Conservation (phyloP, 305 asterid genomes). For the Fraxinus albicans region DNA sequence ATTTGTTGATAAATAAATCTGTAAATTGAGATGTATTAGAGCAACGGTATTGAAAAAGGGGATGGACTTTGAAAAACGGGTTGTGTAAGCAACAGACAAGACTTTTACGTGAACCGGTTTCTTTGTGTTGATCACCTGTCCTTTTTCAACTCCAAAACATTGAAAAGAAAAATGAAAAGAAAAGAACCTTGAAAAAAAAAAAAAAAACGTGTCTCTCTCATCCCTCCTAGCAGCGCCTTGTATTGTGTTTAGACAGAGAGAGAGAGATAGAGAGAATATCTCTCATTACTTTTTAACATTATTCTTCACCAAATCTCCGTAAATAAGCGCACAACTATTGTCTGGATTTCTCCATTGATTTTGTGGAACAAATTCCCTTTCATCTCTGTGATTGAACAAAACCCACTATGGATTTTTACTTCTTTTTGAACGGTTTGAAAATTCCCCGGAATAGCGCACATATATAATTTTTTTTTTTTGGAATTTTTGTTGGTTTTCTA, state of each 20-base stretch:
- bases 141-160: not conserved
- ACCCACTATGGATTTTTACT: slow-evolving; percentile 27
- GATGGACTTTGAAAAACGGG: not conserved
- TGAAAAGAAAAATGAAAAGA: not conserved
- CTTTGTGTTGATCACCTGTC: not conserved
- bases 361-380: slow-evolving; percentile 11
- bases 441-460: slow-evolving; percentile 13
- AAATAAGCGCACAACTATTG: slow-evolving; percentile 34
- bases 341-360: slow-evolving; percentile 49
- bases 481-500: slow-evolving; percentile 17
- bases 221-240: slow-evolving; percentile 20
- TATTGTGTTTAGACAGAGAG: not conserved
- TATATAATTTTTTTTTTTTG: not conserved
- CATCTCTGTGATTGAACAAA: slow-evolving; percentile 14
- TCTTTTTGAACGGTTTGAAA: not conserved
- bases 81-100: slow-evolving; percentile 8
- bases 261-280: slow-evolving; percentile 6
- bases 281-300: slow-evolving; percentile 37
- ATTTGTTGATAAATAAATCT: too few species aligned
- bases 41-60: not conserved
- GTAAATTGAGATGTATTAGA: not conserved
- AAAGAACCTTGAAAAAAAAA: not conserved
- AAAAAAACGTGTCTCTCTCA: slow-evolving; percentile 13
- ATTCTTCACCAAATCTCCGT: slow-evolving; percentile 39
- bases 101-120: not conserved